Conservation (phyloP, 176 grass and related monocot genomes). For the Tuctoria greenei region DNA sequence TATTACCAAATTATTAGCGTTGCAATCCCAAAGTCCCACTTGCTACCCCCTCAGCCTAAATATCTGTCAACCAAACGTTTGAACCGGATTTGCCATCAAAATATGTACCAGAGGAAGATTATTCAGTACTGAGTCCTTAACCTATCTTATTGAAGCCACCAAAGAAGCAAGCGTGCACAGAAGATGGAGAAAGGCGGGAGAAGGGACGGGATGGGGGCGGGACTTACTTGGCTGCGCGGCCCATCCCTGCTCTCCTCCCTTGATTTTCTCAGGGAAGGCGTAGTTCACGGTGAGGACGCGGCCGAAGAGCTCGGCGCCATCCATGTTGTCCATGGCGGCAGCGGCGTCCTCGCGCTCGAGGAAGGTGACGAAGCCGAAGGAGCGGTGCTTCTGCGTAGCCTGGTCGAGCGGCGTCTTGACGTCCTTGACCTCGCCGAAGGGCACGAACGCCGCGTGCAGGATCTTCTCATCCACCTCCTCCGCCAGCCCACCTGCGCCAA, state of each 20-base stretch:
- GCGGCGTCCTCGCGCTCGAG: conserved; percentile 94
- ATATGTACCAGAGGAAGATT: neutral
- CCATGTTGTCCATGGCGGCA: conserved; percentile 99
- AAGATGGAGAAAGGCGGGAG: neutral
- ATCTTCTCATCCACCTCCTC: conserved; percentile 97
- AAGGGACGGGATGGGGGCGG: no score
- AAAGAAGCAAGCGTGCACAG: conserved; percentile 3
- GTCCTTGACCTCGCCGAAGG: conserved; percentile 99
- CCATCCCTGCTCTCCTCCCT: conserved; percentile 99
- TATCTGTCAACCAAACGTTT: neutral
- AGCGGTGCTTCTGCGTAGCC: conserved; percentile 97
- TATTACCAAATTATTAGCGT: neutral
- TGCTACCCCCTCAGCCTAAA: neutral
- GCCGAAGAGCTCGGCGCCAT: conserved; percentile 87
- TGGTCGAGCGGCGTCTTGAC: conserved; percentile 98
- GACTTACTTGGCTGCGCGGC: conserved; percentile 84
- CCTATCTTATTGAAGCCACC: neutral
- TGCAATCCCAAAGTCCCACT: neutral
- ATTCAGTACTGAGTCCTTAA: neutral
- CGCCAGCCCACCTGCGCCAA: conserved; percentile 67
- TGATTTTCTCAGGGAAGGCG: conserved; percentile 94
- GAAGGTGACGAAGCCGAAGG: conserved; percentile 98
- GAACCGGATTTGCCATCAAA: neutral
- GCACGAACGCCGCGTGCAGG: conserved; percentile 90
- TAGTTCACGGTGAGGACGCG: conserved; percentile 95